Evolutionary conservation across 371 early-diverging fungal genomes (phyloP).

Genomic region (Entomophthora muscae): DNA sequence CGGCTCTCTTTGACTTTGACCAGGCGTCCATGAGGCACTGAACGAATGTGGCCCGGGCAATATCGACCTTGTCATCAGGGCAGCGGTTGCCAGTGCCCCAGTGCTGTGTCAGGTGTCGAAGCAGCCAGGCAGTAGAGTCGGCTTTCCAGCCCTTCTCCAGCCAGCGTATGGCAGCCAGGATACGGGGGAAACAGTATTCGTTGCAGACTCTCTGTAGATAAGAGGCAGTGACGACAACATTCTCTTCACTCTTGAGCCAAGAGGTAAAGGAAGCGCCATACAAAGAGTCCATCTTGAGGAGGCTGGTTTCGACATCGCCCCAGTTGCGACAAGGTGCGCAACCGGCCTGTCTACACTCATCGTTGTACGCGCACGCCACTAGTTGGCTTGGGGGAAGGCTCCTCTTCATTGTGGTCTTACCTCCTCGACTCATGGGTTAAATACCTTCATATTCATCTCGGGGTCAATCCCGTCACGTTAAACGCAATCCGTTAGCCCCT

Average conservation of each 20-base stretch:
- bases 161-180: conserved; percentile 49
- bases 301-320: conserved; percentile 43
- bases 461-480: neutral
- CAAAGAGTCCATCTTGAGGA: conserved; percentile 44
- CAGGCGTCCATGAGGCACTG: conserved; percentile 7
- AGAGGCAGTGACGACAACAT: conserved; percentile 42
- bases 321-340: conserved; percentile 15
- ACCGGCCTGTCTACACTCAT: conserved; percentile 5
- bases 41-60: conserved; percentile 3
- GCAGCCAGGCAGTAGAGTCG: conserved; percentile 36
- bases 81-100: conserved; percentile 21
- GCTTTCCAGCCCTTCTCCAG: conserved; percentile 47
- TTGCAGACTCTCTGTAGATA: conserved; percentile 52
- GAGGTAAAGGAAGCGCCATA: conserved; percentile 54
- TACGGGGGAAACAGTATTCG: conserved; percentile 44
- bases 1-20: neutral
- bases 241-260: conserved; percentile 53
- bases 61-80: conserved; percentile 1
- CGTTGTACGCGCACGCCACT: conserved; percentile 3
- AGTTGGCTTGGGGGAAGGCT: neutral
- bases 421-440: neutral
- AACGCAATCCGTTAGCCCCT: neutral
- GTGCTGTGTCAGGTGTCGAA: conserved; percentile 42
- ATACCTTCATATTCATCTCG: neutral
- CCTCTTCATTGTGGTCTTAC: neutral